Conservation (phyloP, 2,329 filamentous ascomycete genomes). For the Colletotrichum zoysiae region DNA sequence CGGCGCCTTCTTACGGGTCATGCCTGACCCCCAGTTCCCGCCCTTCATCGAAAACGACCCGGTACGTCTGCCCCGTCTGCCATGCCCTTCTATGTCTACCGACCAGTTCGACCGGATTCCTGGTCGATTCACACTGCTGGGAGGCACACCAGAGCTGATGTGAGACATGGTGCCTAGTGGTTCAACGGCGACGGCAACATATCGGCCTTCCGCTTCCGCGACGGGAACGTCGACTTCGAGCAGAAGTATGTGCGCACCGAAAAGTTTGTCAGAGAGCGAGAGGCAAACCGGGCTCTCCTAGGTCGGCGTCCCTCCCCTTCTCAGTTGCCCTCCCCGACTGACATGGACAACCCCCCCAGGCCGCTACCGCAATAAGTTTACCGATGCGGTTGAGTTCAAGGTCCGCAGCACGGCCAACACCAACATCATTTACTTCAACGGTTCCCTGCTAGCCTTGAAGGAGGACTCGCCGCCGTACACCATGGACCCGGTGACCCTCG, state of each 20-base stretch:
- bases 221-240: constrained; percentile 51
- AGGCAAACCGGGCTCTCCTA: constrained; percentile 48
- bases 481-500: constrained; percentile 55
- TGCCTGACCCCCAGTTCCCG: constrained; percentile 56
- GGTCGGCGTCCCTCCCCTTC: background rate
- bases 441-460: constrained; percentile 61
- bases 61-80: background rate
- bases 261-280: constrained; percentile 53
- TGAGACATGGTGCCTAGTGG: constrained; percentile 48
- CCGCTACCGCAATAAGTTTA: constrained; percentile 56
- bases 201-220: constrained; percentile 51
- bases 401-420: constrained; percentile 61
- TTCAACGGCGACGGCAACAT: constrained; percentile 57
- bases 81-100: too few species aligned
- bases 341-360: constrained; percentile 49
- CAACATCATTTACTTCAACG: constrained; percentile 63
- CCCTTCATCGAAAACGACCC: constrained; percentile 43
- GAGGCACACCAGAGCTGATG: background rate
- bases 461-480: constrained; percentile 60
- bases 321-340: background rate
- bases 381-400: constrained; percentile 49
- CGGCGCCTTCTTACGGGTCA: constrained; percentile 51
- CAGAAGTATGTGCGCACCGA: constrained; percentile 56
- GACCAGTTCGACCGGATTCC: background rate
- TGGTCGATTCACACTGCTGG: background rate